Evolutionary conservation across 2,329 filamentous ascomycete species (phyloP).

Genomic region (Fusarium tjaetaba): DNA sequence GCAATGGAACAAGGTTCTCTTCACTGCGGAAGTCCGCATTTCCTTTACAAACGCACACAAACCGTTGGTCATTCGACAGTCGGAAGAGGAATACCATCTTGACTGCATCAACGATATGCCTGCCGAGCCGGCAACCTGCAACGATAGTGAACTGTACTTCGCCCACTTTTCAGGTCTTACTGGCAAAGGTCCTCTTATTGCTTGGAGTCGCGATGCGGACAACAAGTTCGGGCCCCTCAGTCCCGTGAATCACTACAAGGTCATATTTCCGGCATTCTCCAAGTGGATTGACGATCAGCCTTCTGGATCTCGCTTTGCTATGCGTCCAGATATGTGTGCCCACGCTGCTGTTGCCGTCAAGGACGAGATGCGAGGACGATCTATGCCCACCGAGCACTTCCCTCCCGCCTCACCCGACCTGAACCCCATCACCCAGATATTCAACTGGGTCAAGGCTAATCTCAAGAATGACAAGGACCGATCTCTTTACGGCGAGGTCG

Average conservation of each 20-base stretch:
- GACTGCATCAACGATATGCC: conserved; percentile 13
- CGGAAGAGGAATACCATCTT: conserved; percentile 2
- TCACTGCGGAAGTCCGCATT: conserved; percentile 11
- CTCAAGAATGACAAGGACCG: conserved; percentile 2
- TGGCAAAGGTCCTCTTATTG: conserved; percentile 12
- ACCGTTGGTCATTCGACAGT: conserved; percentile 25
- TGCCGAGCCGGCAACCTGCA: background rate
- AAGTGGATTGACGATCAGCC: conserved; percentile 10
- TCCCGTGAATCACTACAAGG: background rate
- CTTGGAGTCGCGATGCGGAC: background rate
- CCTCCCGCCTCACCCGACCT: conserved; percentile 26
- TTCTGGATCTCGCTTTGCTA: background rate
- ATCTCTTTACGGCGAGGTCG: background rate
- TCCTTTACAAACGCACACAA: background rate
- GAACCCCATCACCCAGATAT: conserved; percentile 19
- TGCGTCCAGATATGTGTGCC: background rate
- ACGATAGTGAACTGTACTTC: background rate
- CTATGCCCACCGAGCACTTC: conserved; percentile 2
- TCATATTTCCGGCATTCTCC: background rate
- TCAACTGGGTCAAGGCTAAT: background rate
- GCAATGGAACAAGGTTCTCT: conserved; percentile 25
- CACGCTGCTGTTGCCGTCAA: background rate
- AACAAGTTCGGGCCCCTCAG: background rate
- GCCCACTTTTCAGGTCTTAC: conserved; percentile 16
- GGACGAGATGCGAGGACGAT: background rate